phyloP scores from a whole-genome alignment of 176 grass and related monocot species.

The Cenchrus purpureus region DNA sequence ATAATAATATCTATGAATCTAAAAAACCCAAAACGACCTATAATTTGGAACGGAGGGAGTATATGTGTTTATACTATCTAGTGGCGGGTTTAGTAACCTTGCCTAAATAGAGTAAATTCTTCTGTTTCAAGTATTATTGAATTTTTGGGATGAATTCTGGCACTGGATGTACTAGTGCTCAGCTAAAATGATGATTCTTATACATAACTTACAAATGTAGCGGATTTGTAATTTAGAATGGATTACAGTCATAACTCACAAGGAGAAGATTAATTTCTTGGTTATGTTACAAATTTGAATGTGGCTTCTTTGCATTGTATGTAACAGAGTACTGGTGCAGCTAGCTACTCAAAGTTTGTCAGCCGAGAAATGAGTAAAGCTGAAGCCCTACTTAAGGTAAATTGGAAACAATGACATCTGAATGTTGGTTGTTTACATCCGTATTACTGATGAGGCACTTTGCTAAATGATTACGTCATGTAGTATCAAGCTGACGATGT shows the following conservation, averaged over 20 bases:
- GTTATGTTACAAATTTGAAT: conserved; percentile 28
- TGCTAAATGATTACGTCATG: conserved; percentile 3
- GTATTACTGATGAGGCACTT: conserved; percentile 16
- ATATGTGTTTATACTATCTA: neutral
- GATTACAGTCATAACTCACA: neutral
- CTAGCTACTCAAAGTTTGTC: conserved; percentile 98
- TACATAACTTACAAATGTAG: neutral
- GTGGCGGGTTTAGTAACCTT: neutral
- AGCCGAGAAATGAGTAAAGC: conserved; percentile 99
- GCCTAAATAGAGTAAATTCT: conserved; percentile 18
- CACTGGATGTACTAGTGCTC: neutral
- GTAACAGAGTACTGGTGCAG: conserved; percentile 64
- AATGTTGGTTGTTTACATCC: neutral
- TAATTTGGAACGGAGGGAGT: neutral
- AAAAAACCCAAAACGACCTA: no score
- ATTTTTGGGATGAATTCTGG: conserved; percentile 30
- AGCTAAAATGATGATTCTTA: conserved; percentile 15
- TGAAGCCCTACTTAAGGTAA: conserved; percentile 99
- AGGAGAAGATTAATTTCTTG: neutral
- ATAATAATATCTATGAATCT: no score
- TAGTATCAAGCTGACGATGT: conserved; percentile 37
- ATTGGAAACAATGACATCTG: neutral
- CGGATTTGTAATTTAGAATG: conserved; percentile 6
- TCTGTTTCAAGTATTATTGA: conserved; percentile 38
- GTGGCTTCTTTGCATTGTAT: conserved; percentile 38